These are phyloP conservation scores for Pseudonitzschia multistriata DNA, from an alignment of 108 stramenopile species.

Conservation along the genomic window DNA sequence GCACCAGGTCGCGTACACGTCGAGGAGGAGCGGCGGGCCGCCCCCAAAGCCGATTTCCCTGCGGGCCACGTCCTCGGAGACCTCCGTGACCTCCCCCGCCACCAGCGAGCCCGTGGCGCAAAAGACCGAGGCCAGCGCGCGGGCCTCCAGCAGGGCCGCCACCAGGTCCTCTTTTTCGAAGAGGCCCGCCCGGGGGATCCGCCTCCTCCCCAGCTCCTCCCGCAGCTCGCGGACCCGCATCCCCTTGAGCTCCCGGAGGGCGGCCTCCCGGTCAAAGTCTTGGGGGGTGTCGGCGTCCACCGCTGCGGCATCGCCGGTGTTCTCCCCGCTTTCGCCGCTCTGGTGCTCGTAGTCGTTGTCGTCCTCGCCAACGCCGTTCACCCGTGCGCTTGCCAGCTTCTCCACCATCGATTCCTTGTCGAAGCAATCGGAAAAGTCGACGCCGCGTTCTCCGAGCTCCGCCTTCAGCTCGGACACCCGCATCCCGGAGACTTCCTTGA, in stretches of 20 bases:
- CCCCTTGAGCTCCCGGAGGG: constrained; percentile 33
- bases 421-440: constrained; percentile 63
- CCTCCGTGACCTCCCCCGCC: constrained; percentile 57
- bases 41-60: constrained; percentile 39
- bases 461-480: constrained; percentile 64
- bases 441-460: constrained; percentile 45
- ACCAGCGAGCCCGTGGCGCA: constrained; percentile 46
- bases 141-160: constrained; percentile 53
- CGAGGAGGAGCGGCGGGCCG: constrained; percentile 58
- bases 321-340: not conserved
- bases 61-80: constrained; percentile 41
- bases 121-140: constrained; percentile 45
- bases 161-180: constrained; percentile 81
- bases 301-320: too few relatives aligned
- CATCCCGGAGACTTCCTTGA: constrained; percentile 29
- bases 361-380: not conserved
- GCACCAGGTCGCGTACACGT: constrained; percentile 87
- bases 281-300: too few relatives aligned
- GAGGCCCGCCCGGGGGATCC: constrained; percentile 64
- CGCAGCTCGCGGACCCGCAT: constrained; percentile 57
- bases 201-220: constrained; percentile 49
- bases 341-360: too few relatives aligned
- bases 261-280: constrained; percentile 3
- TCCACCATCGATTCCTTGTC: constrained; percentile 58
- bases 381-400: constrained; percentile 41